Evolutionary conservation across 2,329 filamentous ascomycete species (phyloP).

Genomic region (Lomentospora prolificans): DNA sequence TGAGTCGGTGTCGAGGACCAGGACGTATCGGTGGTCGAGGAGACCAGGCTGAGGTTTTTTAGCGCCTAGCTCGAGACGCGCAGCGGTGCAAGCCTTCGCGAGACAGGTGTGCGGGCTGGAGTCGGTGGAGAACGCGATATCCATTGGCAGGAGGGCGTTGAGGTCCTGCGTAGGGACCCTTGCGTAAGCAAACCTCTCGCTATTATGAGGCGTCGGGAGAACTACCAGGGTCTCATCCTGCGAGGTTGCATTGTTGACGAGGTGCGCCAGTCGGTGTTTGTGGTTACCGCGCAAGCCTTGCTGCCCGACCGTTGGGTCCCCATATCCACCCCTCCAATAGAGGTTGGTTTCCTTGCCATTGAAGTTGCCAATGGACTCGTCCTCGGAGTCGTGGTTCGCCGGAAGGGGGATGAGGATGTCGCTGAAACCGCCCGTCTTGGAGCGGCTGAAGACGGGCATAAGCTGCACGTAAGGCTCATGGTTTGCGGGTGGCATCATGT

Average conservation of each 20-base stretch:
- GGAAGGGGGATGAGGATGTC: slow-evolving; percentile 66
- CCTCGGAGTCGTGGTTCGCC: slow-evolving; percentile 31
- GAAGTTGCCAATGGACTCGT: slow-evolving; percentile 36
- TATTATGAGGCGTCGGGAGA: slow-evolving; percentile 32
- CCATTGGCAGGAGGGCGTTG: slow-evolving; percentile 40
- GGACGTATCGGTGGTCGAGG: slow-evolving; percentile 58
- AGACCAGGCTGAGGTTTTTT: slow-evolving; percentile 32
- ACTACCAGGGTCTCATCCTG: slow-evolving; percentile 43
- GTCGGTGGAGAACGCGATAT: slow-evolving; percentile 40
- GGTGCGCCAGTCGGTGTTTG: slow-evolving; percentile 61
- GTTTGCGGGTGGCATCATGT: slow-evolving; percentile 49
- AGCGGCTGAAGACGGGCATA: slow-evolving; percentile 66
- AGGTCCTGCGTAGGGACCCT: slow-evolving; percentile 42
- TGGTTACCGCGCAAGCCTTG: slow-evolving; percentile 57
- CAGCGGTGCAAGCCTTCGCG: slow-evolving; percentile 31
- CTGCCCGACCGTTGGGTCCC: slow-evolving; percentile 39
- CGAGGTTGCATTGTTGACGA: slow-evolving; percentile 48
- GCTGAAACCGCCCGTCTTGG: slow-evolving; percentile 60
- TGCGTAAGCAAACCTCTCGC: slow-evolving; percentile 43
- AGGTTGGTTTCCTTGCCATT: slow-evolving; percentile 52
- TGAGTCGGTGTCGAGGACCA: slow-evolving; percentile 62
- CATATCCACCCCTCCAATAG: slow-evolving; percentile 67
- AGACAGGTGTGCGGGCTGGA: neutral
- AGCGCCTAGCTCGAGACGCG: slow-evolving; percentile 38
- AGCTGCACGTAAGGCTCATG: slow-evolving; percentile 54